These are phyloP conservation scores for Gymnopus androsaceus DNA, from an alignment of 1,284 basidiomycete species.

Conservation along the genomic window DNA sequence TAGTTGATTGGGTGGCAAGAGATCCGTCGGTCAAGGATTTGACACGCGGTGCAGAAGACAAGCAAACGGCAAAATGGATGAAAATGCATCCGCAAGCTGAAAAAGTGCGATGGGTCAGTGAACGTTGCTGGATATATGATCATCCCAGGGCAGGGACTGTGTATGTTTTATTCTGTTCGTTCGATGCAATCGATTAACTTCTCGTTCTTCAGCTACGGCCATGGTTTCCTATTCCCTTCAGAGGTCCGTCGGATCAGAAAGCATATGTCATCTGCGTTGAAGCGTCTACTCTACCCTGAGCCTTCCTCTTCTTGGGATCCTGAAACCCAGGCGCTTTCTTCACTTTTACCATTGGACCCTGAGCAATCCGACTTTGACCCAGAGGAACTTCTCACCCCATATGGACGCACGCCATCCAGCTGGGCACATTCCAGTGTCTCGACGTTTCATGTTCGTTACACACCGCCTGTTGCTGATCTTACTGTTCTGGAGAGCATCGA, in stretches of 20 bases:
- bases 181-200: conserved; percentile 6
- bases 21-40: conserved; percentile 70
- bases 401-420: conserved; percentile 46
- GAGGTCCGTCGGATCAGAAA: conserved; percentile 72
- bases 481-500: conserved; percentile 79
- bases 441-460: conserved; percentile 82
- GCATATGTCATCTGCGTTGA: conserved; percentile 46
- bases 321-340: background rate
- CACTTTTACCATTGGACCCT: background rate
- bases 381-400: background rate
- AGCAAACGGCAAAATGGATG: conserved; percentile 96
- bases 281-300: conserved; percentile 14
- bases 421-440: conserved; percentile 87
- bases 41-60: conserved; percentile 90
- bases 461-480: conserved; percentile 69
- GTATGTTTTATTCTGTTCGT: conserved; percentile 46
- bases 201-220: conserved; percentile 69
- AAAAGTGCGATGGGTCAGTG: conserved; percentile 86
- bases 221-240: conserved; percentile 96
- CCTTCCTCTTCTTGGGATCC: background rate
- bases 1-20: conserved; percentile 87
- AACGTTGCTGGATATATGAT: conserved; percentile 98
- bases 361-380: conserved; percentile 18
- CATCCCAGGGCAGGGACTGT: conserved; percentile 93
- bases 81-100: conserved; percentile 79